phyloP scores from a whole-genome alignment of 345 rosid species.

The Gossypium arboreum region DNA sequence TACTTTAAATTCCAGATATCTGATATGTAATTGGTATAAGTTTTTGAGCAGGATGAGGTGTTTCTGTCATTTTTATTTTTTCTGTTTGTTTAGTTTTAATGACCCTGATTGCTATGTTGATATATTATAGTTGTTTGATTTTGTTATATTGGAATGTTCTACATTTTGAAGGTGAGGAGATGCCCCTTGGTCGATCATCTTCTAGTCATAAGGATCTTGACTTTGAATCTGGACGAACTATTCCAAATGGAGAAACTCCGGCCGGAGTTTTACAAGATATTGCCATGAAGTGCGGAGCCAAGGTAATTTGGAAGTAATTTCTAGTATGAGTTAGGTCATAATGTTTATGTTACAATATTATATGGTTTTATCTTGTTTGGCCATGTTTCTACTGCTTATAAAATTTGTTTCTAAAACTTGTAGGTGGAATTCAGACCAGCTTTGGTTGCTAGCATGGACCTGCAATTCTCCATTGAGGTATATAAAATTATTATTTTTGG shows the following conservation, averaged over 20 bases:
- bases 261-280: constrained; percentile 62
- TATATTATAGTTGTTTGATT: not conserved
- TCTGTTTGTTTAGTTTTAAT: constrained; percentile 4
- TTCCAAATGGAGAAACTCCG: constrained; percentile 53
- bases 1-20: not conserved
- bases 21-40: not conserved
- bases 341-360: constrained; percentile 7
- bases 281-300: constrained; percentile 80
- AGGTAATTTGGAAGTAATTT: constrained; percentile 43
- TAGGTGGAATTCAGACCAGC: constrained; percentile 80
- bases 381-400: constrained; percentile 12
- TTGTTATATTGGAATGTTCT: constrained; percentile 18
- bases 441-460: constrained; percentile 59
- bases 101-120: not conserved
- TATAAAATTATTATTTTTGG: constrained; percentile 7
- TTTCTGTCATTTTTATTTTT: not conserved
- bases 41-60: constrained; percentile 1
- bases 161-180: constrained; percentile 55
- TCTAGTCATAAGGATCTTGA: constrained; percentile 64
- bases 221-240: constrained; percentile 55
- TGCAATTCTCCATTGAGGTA: constrained; percentile 89
- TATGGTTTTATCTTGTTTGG: constrained; percentile 6
- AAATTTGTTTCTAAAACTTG: constrained; percentile 20
- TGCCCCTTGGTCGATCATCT: constrained; percentile 47
- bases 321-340: not conserved